phyloP scores from a whole-genome alignment of 2,329 filamentous ascomycete species.

The Mollisiaceae sp. region DNA sequence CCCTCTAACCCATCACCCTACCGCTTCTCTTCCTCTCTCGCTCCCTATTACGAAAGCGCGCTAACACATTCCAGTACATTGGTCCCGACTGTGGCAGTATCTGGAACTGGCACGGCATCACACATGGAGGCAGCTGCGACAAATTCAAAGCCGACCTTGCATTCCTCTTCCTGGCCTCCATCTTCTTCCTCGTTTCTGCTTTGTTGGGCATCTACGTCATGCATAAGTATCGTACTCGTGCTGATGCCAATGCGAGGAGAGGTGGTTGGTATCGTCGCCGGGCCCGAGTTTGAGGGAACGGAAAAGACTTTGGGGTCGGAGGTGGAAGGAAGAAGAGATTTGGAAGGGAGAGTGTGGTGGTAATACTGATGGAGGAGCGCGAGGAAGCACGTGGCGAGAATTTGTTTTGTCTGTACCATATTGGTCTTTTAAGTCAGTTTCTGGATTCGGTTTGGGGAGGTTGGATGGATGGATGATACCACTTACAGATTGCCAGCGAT shows the following conservation, averaged over 20 bases:
- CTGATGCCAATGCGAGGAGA: not conserved
- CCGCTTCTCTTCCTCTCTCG: not conserved
- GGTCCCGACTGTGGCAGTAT: slow-evolving; percentile 79
- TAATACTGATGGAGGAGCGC: not conserved
- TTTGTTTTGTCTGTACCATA: not conserved
- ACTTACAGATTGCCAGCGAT: slow-evolving; percentile 7
- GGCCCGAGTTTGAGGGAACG: not conserved
- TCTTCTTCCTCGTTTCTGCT: slow-evolving; percentile 35
- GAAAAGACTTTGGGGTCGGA: not conserved
- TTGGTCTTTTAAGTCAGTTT: not conserved
- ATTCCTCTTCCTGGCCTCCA: slow-evolving; percentile 34
- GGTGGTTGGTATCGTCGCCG: slow-evolving; percentile 24
- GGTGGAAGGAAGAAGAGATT: not conserved
- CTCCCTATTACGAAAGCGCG: not conserved
- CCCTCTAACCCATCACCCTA: not conserved
- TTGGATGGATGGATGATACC: slow-evolving; percentile 5
- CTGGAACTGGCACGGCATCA: slow-evolving; percentile 85
- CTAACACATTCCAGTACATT: slow-evolving; percentile 53
- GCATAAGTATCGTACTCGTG: slow-evolving; percentile 10
- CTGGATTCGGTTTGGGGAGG: not conserved
- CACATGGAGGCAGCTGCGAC: slow-evolving; percentile 72
- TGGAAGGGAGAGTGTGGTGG: not conserved
- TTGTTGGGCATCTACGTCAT: slow-evolving; percentile 28
- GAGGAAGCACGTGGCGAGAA: not conserved
- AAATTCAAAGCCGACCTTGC: slow-evolving; percentile 65